Evolutionary conservation across 192 early-diverging fungal genomes (phyloP), one percentile per base, ranked within the genome.

Genomic region (Gamsiella multidivaricata): DNA sequence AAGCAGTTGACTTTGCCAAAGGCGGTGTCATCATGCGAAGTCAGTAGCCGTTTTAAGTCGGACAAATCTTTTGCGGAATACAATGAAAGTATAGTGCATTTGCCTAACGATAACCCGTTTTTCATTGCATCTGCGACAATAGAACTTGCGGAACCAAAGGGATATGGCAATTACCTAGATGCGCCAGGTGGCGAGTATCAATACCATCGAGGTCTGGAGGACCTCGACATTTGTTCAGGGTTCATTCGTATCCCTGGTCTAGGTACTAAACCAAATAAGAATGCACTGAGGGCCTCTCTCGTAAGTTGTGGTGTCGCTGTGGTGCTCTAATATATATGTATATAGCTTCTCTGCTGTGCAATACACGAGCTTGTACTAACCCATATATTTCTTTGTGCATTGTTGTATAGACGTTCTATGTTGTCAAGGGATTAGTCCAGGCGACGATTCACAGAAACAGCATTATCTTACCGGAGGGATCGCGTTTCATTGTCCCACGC

Each of bases 171-270:
- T 23, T 66, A 65, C 23, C 45, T 28, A n/a, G 42, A 65, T 33
- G 47, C 65, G 0, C 20, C 58, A 10, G 57, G 63, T 34, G 49
- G 71, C 6, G 32, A 59, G 25, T 75, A 66, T 26, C 63, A 66
- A 34, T 66, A 43, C 18, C 63, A 75, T 37, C 71, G 71, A 8
- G 71, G 71, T 26, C 26, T 75, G 17, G 71, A 75, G 39, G 71
- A 75, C n/a, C 5, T 32, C 0, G 33, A 45, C 47, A 45, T 75
- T 28, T 49, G 65, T 33, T 61, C 71, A 26, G 71, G 71, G 2
- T 66, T 46, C 18, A 50, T 75, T 39, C 50, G 47, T 37, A 61
- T 75, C 57, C 57, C 31, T 20, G 45, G 23, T 18, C 41, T 50
- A 2, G 63, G 63, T 3, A 29, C 26, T 23, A 75, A 75, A 31